Percentiles rank a stretch among this genome's conserved stretches.
Evolutionary conservation across 441 rosid species (phyloP).

Genomic region (Bocquillonia castaneifolia): DNA sequence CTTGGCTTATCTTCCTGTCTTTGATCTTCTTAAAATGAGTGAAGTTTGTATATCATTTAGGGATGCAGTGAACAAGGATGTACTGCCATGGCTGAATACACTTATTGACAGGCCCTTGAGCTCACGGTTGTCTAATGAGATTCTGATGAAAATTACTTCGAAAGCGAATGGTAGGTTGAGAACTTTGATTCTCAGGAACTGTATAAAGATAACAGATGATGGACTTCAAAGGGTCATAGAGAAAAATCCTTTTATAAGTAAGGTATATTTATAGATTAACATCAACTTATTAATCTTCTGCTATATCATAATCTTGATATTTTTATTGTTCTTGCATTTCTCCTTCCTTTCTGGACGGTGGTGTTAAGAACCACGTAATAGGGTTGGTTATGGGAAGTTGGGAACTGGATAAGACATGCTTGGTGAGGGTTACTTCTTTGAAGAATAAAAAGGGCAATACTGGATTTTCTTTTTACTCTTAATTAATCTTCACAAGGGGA

Average conservation of each 20-base stretch:
- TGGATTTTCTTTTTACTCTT: too few relatives aligned
- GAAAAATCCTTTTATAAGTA: constrained; percentile 48
- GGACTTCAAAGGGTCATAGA: constrained; percentile 55
- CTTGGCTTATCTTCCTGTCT: constrained; percentile 54
- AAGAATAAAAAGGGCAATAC: too few relatives aligned
- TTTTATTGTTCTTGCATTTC: neutral
- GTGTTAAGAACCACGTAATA: constrained; percentile 22
- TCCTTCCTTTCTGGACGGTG: constrained; percentile 22
- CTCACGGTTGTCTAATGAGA: constrained; percentile 56
- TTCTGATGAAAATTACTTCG: constrained; percentile 49
- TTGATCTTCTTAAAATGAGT: constrained; percentile 53
- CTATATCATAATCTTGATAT: neutral
- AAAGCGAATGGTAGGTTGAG: constrained; percentile 56
- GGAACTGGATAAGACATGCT: constrained; percentile 25
- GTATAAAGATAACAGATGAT: constrained; percentile 58
- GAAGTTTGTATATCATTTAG: constrained; percentile 51
- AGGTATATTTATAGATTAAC: constrained; percentile 35
- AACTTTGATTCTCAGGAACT: constrained; percentile 60
- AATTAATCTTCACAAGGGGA: too few relatives aligned
- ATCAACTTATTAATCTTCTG: neutral
- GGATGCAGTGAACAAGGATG: constrained; percentile 46
- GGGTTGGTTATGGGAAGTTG: too few relatives aligned
- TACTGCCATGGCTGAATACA: constrained; percentile 57
- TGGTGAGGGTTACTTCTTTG: constrained; percentile 1
- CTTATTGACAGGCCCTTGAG: constrained; percentile 53